A percentile compares a stretch with the other conserved stretches of the same genome.
phyloP scores from a whole-genome alignment of 192 early-diverging fungal genomes.

The Entomortierella beljakovae region DNA sequence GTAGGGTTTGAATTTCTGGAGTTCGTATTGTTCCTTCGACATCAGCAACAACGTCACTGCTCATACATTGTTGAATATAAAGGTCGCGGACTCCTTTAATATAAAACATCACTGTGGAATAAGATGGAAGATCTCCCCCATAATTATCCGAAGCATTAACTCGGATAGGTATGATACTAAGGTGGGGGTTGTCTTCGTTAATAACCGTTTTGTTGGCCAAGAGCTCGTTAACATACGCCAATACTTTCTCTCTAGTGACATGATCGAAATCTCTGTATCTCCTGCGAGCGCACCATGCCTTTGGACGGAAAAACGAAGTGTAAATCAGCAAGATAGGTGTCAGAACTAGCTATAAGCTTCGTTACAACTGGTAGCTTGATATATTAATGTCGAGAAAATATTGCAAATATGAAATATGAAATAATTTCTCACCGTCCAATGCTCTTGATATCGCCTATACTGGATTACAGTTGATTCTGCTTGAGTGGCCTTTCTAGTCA shows the following conservation, averaged over 20 bases:
- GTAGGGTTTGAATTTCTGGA: neutral
- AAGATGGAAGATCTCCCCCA: neutral
- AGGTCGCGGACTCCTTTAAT: neutral
- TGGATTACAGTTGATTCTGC: neutral
- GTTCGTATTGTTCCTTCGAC: neutral
- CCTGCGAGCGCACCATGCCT: conserved; percentile 19
- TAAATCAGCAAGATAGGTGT: too few relatives aligned
- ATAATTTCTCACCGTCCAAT: conserved; percentile 2
- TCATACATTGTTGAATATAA: conserved; percentile 6
- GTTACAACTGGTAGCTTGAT: too few relatives aligned
- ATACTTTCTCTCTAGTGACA: conserved; percentile 1
- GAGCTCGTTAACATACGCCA: conserved; percentile 1
- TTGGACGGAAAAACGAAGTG: neutral
- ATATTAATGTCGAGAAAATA: neutral
- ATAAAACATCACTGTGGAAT: neutral
- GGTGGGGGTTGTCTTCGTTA: neutral
- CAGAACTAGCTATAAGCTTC: neutral
- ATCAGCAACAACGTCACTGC: neutral
- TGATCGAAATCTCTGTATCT: neutral
- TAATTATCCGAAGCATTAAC: neutral
- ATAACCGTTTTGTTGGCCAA: neutral
- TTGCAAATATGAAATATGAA: neutral
- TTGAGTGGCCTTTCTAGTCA: neutral
- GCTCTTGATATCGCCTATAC: neutral
- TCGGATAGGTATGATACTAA: conserved; percentile 3